Evolutionary conservation across 768 basidiomycete genomes (phyloP), one percentile per base, ranked within the genome.

Genomic region (Russula emetica): DNA sequence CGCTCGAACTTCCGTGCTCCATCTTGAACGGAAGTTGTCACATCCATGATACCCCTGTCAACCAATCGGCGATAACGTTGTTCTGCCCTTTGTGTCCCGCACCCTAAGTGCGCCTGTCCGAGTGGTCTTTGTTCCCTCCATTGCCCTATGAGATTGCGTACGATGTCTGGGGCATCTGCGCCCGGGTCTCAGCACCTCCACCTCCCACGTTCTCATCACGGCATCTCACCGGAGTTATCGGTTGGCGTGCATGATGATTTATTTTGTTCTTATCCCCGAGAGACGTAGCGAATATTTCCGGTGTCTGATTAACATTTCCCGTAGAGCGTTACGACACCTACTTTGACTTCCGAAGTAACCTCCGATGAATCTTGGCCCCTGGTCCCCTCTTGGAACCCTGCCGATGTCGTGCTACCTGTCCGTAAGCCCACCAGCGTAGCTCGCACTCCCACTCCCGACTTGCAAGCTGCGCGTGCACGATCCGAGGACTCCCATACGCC

Each of bases 321-420:
- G 47, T 62, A 74, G 72, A 62, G 49, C 28, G 34, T 61, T 24
- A 53, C 65, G 9, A 74, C 74, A 8, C 79, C 78, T 16, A 68
- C 74, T 44, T 71, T 78, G 58, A 80, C 77, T 5, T 77, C 79
- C 32, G 78, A 77, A 36, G 75, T 77, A 26, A 73, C 75, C 4
- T 80, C 79, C 10, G 79, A 80, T 61, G 78, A 78, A 64, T 78
- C 77, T 18, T 76, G 72, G 16, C 72, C 73, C 30, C 73, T 74
- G 70, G 70, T 20, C 68, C 73, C 20, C 65, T 30, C 34, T 11
- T 58, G 34, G 42, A 32, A 50, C 47, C 53, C 58, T 50, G 34
- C 38, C 32, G 63, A 70, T 32, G 18, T 61, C 28, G 49, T 65
- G 20, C 4, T 44, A 2, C 58, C 63, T 11, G 28, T 16, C 16